Conservation (phyloP, 2,329 filamentous ascomycete genomes). For the Cladosporium sp. region DNA sequence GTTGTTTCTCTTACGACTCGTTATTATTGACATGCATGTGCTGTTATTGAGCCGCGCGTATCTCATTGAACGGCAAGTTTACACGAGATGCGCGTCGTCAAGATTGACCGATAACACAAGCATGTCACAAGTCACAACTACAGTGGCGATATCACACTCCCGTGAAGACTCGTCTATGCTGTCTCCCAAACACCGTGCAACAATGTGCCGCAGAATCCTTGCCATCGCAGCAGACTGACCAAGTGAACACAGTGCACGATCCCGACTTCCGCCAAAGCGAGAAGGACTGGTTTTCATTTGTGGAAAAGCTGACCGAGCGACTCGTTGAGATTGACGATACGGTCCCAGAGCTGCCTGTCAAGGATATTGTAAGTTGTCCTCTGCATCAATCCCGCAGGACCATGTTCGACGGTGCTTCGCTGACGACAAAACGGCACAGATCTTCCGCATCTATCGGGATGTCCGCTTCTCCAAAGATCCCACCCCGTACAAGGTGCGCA, state of each 20-base stretch:
- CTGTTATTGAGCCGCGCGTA: not conserved
- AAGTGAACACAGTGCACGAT: conserved; percentile 67
- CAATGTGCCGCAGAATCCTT: conserved; percentile 1
- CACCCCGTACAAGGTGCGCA: conserved; percentile 75
- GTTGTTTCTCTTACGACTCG: too few species aligned
- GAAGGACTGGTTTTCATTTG: conserved; percentile 78
- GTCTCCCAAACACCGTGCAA: not conserved
- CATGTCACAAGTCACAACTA: not conserved
- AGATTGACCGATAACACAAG: not conserved
- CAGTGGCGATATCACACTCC: not conserved
- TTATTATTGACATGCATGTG: not conserved
- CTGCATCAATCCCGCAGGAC: not conserved
- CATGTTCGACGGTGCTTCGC: not conserved
- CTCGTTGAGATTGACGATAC: conserved; percentile 74
- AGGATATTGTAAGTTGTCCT: conserved; percentile 64
- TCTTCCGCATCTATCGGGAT: conserved; percentile 86
- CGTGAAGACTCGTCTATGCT: not conserved
- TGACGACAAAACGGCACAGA: conserved; percentile 39
- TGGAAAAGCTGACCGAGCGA: conserved; percentile 69
- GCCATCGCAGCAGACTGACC: conserved; percentile 5
- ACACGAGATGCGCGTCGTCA: not conserved
- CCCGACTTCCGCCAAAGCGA: conserved; percentile 74
- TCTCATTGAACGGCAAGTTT: not conserved
- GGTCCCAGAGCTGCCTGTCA: conserved; percentile 80
- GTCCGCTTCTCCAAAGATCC: conserved; percentile 80